Evolutionary conservation across 176 grass and related monocot species (phyloP).

Genomic region (barley (Hordeum vulgare)): DNA sequence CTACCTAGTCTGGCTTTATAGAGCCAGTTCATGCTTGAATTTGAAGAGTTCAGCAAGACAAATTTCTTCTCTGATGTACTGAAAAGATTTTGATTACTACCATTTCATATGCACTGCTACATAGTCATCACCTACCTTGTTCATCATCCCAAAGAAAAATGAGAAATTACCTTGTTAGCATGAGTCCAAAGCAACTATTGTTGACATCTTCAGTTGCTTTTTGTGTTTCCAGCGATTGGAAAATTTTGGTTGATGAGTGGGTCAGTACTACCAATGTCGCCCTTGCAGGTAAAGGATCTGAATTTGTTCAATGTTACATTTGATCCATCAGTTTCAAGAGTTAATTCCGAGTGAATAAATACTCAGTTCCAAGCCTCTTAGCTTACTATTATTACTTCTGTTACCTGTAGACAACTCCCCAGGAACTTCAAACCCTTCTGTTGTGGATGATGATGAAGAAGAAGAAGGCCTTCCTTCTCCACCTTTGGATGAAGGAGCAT

Average conservation of each 20-base stretch:
- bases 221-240: constrained; percentile 73
- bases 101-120: background rate
- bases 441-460: constrained; percentile 57
- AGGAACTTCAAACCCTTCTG: constrained; percentile 36
- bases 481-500: constrained; percentile 72
- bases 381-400: background rate
- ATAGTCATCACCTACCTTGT: background rate
- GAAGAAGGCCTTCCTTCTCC: constrained; percentile 87
- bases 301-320: background rate
- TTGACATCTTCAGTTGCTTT: constrained; percentile 6
- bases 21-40: background rate
- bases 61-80: background rate
- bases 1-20: background rate
- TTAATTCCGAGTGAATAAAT: background rate
- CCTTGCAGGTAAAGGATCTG: constrained; percentile 48
- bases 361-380: background rate
- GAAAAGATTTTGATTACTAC: background rate
- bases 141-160: background rate
- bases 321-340: background rate
- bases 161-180: background rate
- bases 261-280: constrained; percentile 45
- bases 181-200: background rate
- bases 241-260: constrained; percentile 90
- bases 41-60: background rate
- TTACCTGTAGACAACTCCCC: constrained; percentile 38